Percentiles rank a stretch among this genome's conserved stretches.
Evolutionary conservation across 208 protist species (phyloP).

Genomic region (Wallacemonas rigidus): DNA sequence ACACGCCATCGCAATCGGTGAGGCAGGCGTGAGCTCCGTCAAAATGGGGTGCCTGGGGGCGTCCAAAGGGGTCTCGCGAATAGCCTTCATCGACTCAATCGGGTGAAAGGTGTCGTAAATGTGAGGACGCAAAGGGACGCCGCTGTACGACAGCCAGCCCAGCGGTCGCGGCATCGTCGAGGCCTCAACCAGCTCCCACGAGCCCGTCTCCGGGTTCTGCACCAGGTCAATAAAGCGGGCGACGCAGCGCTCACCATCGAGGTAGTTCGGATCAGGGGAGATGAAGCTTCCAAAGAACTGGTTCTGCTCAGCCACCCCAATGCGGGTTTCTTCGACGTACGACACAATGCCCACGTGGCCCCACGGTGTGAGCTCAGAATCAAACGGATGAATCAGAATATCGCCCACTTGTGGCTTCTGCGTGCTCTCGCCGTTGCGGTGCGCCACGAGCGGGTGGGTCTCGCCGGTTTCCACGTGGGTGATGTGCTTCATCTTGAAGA

Average conservation of each 20-base stretch:
- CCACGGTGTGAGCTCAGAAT: constrained; percentile 53
- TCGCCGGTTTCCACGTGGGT: constrained; percentile 64
- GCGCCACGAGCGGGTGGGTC: constrained; percentile 41
- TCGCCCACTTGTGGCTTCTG: constrained; percentile 54
- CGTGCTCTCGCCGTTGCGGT: constrained; percentile 49
- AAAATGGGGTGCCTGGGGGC: constrained; percentile 48
- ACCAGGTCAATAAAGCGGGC: constrained; percentile 46
- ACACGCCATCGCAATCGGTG: constrained; percentile 30
- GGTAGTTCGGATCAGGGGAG: constrained; percentile 50
- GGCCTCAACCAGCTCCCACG: constrained; percentile 46
- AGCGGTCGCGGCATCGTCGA: constrained; percentile 26
- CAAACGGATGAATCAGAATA: constrained; percentile 73
- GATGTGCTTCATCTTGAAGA: constrained; percentile 66
- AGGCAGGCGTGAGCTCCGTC: constrained; percentile 35
- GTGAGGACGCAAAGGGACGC: constrained; percentile 36
- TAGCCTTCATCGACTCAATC: constrained; percentile 34
- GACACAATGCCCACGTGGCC: constrained; percentile 78
- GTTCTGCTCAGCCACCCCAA: constrained; percentile 84
- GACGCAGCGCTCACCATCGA: constrained; percentile 66
- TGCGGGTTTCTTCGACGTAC: constrained; percentile 59
- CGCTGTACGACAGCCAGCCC: constrained; percentile 71
- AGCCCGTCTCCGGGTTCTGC: constrained; percentile 28
- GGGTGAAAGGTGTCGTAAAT: constrained; percentile 51
- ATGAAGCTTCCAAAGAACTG: constrained; percentile 55
- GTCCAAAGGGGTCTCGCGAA: constrained; percentile 43